Evolutionary conservation across 441 rosid species (phyloP), one percentile per base, ranked within the genome.

Genomic region (Gossypium schwendimanii): DNA sequence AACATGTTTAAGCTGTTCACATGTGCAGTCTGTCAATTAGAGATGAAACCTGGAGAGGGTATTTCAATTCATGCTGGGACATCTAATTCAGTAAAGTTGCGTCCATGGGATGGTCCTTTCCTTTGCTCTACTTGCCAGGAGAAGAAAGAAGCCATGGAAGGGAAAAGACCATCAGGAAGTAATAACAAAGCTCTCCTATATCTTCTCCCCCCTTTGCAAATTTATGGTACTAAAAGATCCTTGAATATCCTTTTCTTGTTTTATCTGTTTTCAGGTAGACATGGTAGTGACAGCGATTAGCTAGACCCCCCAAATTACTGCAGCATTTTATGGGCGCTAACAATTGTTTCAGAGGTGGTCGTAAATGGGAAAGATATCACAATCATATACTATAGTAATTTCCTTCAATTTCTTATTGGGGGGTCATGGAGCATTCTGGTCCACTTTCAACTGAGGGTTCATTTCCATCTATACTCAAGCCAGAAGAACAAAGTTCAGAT

Each of bases 31-130:
- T 96, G 99, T 80, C 98, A 93, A 89, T 84, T 90, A 83, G 99
- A 93, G 85, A 88, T 93, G 72, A 93, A 86, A 86, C 99, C 98
- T 45, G 97, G 93, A 52, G 92, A 96, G 82, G 99, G 98, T 65
- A 76, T 91, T 60, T 93, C 99, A 59, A 86, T 96, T 82, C 99
- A 93, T 60, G 89, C 88, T 44, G 94, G 87, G n/a, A 69, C 92
- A 12, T 75, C 94, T 71, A 79, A 83, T 77, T 73, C 80, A 5
- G 80, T 86, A 73, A 91, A 84, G 79, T 75, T 88, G 73, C 97
- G 97, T 71, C 96, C 99, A 0, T 93, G 98, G 94, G 98, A 96
- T 86, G 99, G 99, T 73, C 99, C 99, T 73, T 96, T 93, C 86
- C 97, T 96, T 80, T 96, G 99, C 76, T 69, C 64, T 61, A 96